These are phyloP conservation scores for Cystobasidiaceae sp. DNA, from an alignment of 1,284 basidiomycete species.

Conservation along the genomic window DNA sequence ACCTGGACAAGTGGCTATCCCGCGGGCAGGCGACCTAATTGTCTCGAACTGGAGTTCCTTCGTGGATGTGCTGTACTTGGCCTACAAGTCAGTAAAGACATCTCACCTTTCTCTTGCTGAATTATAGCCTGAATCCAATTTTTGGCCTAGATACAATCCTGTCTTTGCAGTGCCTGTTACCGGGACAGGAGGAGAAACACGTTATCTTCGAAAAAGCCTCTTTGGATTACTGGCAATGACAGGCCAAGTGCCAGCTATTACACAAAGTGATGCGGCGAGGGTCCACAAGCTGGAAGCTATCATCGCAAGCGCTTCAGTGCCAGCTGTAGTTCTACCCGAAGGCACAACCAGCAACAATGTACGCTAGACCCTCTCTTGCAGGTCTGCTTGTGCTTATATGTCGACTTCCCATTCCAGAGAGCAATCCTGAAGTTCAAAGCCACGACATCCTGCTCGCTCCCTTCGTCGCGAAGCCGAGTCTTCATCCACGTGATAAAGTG, in stretches of 20 bases:
- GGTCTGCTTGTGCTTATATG: background rate
- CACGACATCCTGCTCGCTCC: background rate
- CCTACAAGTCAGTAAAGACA: background rate
- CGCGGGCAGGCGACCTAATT: conserved; percentile 10
- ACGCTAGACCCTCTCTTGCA: background rate
- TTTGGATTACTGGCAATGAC: background rate
- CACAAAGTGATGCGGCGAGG: background rate
- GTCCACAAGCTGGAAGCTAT: conserved; percentile 2
- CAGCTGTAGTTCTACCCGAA: conserved; percentile 3
- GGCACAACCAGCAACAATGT: conserved; percentile 30
- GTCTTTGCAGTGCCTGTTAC: background rate
- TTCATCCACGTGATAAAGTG: conserved; percentile 4
- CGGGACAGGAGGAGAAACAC: background rate
- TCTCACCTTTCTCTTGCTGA: background rate
- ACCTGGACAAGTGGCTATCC: background rate
- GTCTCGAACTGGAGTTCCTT: conserved; percentile 23
- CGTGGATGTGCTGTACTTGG: conserved; percentile 13
- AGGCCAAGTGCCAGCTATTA: background rate
- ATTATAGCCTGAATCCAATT: background rate
- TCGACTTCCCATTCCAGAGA: background rate
- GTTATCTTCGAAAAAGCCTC: background rate
- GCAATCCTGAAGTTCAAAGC: conserved; percentile 3
- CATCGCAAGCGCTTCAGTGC: background rate
- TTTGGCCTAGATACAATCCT: background rate
- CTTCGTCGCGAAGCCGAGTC: background rate